phyloP scores from a whole-genome alignment of 2,329 filamentous ascomycete genomes.

The Allantophomopsis cytisporea region DNA sequence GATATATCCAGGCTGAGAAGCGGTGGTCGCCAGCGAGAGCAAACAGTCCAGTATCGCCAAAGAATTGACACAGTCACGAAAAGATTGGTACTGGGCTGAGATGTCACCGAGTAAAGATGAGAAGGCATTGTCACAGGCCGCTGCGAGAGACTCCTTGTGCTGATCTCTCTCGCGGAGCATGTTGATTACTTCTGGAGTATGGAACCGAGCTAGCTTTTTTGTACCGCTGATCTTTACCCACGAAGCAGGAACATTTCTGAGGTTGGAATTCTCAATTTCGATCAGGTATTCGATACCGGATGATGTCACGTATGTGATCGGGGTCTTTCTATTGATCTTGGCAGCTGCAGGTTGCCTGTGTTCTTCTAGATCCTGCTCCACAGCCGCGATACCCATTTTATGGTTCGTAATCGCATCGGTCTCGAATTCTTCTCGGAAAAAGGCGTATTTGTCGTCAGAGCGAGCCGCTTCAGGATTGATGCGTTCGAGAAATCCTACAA shows the following conservation, averaged over 20 bases:
- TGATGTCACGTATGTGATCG: conserved; percentile 68
- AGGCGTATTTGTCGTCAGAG: conserved; percentile 82
- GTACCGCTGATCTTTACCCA: conserved; percentile 94
- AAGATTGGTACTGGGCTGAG: conserved; percentile 70
- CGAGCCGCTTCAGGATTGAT: conserved; percentile 78
- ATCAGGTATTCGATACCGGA: conserved; percentile 90
- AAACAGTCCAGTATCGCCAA: conserved; percentile 85
- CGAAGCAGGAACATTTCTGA: conserved; percentile 82
- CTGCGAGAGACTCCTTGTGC: conserved; percentile 83
- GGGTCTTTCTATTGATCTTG: conserved; percentile 55
- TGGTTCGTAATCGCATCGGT: conserved; percentile 81
- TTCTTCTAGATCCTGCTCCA: conserved; percentile 76
- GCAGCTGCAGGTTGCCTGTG: conserved; percentile 60
- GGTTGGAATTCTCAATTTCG: conserved; percentile 70
- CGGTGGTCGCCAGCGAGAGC: conserved; percentile 72
- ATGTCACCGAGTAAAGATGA: conserved; percentile 57
- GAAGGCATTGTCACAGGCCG: conserved; percentile 82
- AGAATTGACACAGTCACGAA: conserved; percentile 78
- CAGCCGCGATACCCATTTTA: conserved; percentile 80
- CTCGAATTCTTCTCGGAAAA: conserved; percentile 80
- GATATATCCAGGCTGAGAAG: conserved; percentile 74
- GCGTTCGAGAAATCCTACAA: conserved; percentile 65
- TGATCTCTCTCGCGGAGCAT: conserved; percentile 83
- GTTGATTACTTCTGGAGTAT: conserved; percentile 79
- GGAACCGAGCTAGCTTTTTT: conserved; percentile 83